Conservation (phyloP, 352 stramenopile species). For the Plasmopara viticola region DNA sequence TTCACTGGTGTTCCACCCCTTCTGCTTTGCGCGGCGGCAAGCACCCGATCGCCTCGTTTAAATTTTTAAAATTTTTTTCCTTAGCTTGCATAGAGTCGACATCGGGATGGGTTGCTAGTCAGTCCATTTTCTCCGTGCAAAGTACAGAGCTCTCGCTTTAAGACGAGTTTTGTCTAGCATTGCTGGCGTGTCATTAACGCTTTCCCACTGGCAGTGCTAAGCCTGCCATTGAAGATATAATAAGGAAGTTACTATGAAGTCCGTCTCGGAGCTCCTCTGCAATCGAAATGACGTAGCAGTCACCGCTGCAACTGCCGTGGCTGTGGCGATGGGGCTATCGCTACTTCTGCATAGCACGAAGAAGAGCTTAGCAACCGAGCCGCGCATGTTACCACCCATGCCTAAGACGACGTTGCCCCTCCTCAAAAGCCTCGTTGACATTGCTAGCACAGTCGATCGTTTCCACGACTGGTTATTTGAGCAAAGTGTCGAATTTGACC, state of each 20-base stretch:
- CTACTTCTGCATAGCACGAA: conserved; percentile 17
- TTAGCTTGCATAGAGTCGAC: no score
- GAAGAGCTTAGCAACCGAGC: conserved; percentile 14
- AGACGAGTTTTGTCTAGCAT: no score
- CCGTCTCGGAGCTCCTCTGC: conserved; percentile 14
- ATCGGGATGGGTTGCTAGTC: no score
- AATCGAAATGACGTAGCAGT: conserved; percentile 10
- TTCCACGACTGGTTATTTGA: conserved; percentile 50
- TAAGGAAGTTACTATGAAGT: conserved; percentile 9
- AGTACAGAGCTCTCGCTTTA: no score
- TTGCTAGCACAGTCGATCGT: conserved; percentile 19
- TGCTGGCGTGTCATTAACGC: no score
- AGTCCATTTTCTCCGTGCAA: no score
- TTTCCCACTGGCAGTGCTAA: no score
- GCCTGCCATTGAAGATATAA: no score
- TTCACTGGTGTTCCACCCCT: no score
- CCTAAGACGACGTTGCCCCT: conserved; percentile 29
- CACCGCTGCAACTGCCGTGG: conserved; percentile 14
- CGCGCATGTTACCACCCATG: conserved; percentile 19
- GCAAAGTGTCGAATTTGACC: conserved; percentile 28
- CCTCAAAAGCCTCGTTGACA: conserved; percentile 38
- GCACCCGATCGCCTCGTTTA: no score
- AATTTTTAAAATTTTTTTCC: no score
- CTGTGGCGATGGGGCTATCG: conserved; percentile 24
- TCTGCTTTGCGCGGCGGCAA: no score